Conservation (phyloP, 2,329 filamentous ascomycete species). For the Trichothecium sympodiale region DNA sequence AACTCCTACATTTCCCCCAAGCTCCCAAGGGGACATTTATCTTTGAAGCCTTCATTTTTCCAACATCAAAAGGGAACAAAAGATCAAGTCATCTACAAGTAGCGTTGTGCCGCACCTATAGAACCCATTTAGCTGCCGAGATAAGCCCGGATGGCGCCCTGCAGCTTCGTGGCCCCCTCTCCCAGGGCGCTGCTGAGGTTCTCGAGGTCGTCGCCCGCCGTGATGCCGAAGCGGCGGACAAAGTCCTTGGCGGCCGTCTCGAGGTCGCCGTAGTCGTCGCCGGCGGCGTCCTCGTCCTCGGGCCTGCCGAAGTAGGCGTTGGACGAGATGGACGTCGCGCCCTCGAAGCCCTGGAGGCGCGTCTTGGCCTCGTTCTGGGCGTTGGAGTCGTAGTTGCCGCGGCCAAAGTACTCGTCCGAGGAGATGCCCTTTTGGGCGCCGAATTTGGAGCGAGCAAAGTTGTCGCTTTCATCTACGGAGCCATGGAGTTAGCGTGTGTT, state of each 20-base stretch:
- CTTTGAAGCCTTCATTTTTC: too few species aligned
- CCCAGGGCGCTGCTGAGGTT: constrained; percentile 75
- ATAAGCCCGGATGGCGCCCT: constrained; percentile 61
- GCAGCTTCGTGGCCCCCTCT: constrained; percentile 73
- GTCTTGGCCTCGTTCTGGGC: constrained; percentile 77
- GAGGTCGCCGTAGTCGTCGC: constrained; percentile 79
- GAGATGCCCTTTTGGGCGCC: constrained; percentile 91
- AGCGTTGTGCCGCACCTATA: too few species aligned
- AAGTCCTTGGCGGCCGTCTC: constrained; percentile 95
- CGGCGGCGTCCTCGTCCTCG: constrained; percentile 56
- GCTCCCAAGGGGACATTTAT: too few species aligned
- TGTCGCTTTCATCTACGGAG: constrained; percentile 58
- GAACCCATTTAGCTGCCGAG: constrained; percentile 38
- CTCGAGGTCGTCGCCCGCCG: constrained; percentile 89
- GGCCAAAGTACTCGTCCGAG: constrained; percentile 96
- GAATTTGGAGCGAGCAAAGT: constrained; percentile 80
- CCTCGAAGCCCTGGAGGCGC: constrained; percentile 84
- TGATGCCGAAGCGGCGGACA: constrained; percentile 88
- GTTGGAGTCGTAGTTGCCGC: constrained; percentile 71
- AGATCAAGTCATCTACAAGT: too few species aligned
- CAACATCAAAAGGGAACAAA: too few species aligned
- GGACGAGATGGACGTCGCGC: constrained; percentile 82
- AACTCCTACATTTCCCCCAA: neutral
- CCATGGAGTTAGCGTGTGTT: neutral
- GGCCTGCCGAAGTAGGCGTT: constrained; percentile 96